Conservation (phyloP, 345 rosid genomes). For the Syzygium jambos region DNA sequence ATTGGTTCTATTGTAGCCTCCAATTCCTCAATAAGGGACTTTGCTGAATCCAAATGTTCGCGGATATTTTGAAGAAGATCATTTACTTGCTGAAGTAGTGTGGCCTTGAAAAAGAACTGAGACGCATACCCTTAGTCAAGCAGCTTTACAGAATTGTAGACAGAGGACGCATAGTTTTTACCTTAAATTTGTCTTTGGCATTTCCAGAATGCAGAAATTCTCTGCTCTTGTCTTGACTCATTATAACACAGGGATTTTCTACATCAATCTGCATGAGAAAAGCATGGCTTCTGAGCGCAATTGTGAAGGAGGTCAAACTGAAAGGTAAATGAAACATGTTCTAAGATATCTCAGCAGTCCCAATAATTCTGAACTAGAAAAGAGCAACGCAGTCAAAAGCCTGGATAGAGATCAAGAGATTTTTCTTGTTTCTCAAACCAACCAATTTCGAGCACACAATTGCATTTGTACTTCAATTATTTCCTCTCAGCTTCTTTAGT, state of each 20-base stretch:
- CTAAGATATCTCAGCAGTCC: neutral
- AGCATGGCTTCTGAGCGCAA: neutral
- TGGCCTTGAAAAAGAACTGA: constrained; percentile 95
- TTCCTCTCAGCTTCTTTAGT: neutral
- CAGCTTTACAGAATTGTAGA: neutral
- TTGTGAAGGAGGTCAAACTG: neutral
- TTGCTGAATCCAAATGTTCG: constrained; percentile 50
- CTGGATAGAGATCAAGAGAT: neutral
- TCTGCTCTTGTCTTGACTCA: constrained; percentile 99
- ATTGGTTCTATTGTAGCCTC: constrained; percentile 69
- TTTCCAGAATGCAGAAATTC: constrained; percentile 97
- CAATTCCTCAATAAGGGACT: constrained; percentile 54
- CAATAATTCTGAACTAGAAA: neutral
- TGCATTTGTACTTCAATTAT: neutral
- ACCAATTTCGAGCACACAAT: neutral
- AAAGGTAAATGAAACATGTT: neutral
- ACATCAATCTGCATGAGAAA: constrained; percentile 69
- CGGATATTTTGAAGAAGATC: constrained; percentile 67
- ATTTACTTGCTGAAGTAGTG: constrained; percentile 92
- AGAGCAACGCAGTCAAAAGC: neutral
- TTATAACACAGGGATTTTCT: constrained; percentile 94
- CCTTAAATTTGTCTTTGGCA: constrained; percentile 94
- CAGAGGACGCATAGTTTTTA: constrained; percentile 8
- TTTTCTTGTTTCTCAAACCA: neutral
- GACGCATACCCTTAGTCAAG: constrained; percentile 15